phyloP scores from a whole-genome alignment of 1,284 basidiomycete genomes.

The Ganoderma resinaceum region DNA sequence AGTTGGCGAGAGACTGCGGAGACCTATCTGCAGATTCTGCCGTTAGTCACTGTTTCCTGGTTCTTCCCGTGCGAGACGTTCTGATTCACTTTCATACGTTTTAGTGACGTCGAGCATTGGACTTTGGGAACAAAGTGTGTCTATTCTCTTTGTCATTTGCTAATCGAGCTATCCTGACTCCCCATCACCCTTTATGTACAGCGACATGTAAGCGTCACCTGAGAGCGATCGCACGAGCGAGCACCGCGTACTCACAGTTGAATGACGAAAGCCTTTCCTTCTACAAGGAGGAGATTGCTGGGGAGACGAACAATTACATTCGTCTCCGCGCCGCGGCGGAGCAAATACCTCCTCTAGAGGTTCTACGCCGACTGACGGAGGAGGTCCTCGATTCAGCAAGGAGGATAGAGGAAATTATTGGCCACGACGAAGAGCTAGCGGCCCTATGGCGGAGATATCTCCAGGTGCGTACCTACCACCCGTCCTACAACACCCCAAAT shows the following conservation, averaged over 20 bases:
- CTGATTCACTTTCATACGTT: neutral
- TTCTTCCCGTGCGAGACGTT: neutral
- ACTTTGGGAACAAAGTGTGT: slow-evolving; percentile 30
- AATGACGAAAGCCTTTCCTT: slow-evolving; percentile 24
- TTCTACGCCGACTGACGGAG: slow-evolving; percentile 20
- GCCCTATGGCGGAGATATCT: slow-evolving; percentile 25
- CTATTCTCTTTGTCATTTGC: neutral
- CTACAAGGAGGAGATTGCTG: slow-evolving; percentile 29
- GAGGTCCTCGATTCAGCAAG: slow-evolving; percentile 28
- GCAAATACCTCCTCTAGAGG: slow-evolving; percentile 13
- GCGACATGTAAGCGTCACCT: slow-evolving; percentile 24
- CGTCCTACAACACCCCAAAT: neutral
- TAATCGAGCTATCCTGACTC: neutral
- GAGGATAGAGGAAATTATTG: slow-evolving; percentile 18
- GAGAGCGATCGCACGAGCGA: no score
- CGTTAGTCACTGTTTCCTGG: slow-evolving; percentile 13
- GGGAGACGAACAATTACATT: slow-evolving; percentile 28
- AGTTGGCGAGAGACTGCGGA: slow-evolving; percentile 29
- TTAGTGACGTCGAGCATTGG: slow-evolving; percentile 30
- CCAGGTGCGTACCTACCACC: slow-evolving; percentile 14
- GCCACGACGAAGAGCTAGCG: slow-evolving; percentile 16
- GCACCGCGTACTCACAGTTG: neutral
- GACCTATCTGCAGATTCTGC: slow-evolving; percentile 27
- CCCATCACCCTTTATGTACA: neutral
- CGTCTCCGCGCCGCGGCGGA: slow-evolving; percentile 26